phyloP scores from a whole-genome alignment of 208 protist genomes.

The Trypanosoma cruzi region DNA sequence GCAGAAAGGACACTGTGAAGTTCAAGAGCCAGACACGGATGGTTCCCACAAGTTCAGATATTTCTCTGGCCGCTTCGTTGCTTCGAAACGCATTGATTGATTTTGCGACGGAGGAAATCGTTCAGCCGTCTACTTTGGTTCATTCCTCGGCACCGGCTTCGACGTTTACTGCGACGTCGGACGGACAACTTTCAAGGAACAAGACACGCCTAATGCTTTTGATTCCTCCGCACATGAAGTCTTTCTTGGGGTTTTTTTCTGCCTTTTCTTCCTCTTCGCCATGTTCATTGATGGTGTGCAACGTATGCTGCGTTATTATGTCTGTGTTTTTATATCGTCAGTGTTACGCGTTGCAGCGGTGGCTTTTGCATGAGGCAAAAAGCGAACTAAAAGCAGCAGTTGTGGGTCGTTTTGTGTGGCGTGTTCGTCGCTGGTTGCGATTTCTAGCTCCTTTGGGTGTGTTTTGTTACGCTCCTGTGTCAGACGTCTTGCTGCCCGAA shows the following conservation, averaged over 20 bases:
- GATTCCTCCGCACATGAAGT: slow-evolving; percentile 20
- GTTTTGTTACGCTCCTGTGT: slow-evolving; percentile 19
- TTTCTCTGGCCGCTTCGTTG: background rate
- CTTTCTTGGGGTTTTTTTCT: background rate
- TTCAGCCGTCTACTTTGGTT: background rate
- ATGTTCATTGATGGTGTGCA: background rate
- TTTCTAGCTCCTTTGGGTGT: slow-evolving; percentile 22
- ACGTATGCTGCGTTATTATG: slow-evolving; percentile 26
- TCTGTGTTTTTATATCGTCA: slow-evolving; percentile 28
- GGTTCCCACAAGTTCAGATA: slow-evolving; percentile 3
- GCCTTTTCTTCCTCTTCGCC: slow-evolving; percentile 1
- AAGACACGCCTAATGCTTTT: slow-evolving; percentile 14
- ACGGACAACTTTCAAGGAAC: background rate
- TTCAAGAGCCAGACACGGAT: background rate
- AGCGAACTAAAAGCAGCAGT: slow-evolving; percentile 2
- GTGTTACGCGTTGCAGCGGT: slow-evolving; percentile 2
- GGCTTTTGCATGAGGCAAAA: slow-evolving; percentile 10
- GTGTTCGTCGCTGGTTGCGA: slow-evolving; percentile 22
- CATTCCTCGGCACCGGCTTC: no score
- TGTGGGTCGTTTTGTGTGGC: background rate
- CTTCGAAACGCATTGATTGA: slow-evolving; percentile 18
- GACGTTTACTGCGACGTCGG: no score
- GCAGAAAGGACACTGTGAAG: background rate
- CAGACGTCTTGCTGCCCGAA: slow-evolving; percentile 20
- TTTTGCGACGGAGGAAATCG: slow-evolving; percentile 19